A percentile compares a stretch with the other conserved stretches of the same genome.
These are phyloP conservation scores for Leptoxyphium fumago DNA, from an alignment of 2,329 filamentous ascomycete genomes.

Conservation along the genomic window DNA sequence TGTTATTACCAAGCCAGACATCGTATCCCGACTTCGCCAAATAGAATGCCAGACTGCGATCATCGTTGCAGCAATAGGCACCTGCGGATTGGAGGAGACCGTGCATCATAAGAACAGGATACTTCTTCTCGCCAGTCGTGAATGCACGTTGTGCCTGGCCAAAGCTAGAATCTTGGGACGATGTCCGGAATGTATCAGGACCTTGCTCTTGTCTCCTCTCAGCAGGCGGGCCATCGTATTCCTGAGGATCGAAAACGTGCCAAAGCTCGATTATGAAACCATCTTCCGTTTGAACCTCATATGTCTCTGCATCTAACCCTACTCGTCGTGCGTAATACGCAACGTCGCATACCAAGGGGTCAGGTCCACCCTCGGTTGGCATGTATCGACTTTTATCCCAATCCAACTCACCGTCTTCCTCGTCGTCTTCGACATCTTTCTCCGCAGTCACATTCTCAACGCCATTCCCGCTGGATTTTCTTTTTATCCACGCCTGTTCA, in stretches of 20 bases:
- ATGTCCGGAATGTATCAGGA: constrained; percentile 43
- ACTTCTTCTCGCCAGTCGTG: constrained; percentile 37
- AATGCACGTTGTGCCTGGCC: constrained; percentile 24
- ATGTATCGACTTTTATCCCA: constrained; percentile 42
- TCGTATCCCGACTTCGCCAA: constrained; percentile 86
- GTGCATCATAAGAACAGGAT: constrained; percentile 76
- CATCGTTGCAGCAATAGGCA: constrained; percentile 80
- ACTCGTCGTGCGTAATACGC: constrained; percentile 77
- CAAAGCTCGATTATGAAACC: constrained; percentile 81
- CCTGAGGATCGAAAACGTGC: constrained; percentile 75
- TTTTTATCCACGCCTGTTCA: constrained; percentile 46
- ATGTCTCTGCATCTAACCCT: constrained; percentile 70
- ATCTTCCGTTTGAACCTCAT: constrained; percentile 81
- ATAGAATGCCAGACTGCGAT: constrained; percentile 79
- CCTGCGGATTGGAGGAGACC: constrained; percentile 78
- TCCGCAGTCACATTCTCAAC: constrained; percentile 27
- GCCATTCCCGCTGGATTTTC: constrained; percentile 19
- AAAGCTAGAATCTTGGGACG: constrained; percentile 8
- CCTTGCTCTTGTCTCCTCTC: constrained; percentile 39
- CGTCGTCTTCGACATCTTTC: constrained; percentile 23
- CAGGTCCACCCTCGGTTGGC: constrained; percentile 66
- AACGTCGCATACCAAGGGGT: constrained; percentile 64
- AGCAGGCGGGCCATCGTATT: constrained; percentile 40
- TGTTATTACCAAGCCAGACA: constrained; percentile 90
- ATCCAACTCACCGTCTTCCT: constrained; percentile 30